Evolutionary conservation across 192 early-diverging fungal genomes (phyloP).

Genomic region (Linderina pennispora): DNA sequence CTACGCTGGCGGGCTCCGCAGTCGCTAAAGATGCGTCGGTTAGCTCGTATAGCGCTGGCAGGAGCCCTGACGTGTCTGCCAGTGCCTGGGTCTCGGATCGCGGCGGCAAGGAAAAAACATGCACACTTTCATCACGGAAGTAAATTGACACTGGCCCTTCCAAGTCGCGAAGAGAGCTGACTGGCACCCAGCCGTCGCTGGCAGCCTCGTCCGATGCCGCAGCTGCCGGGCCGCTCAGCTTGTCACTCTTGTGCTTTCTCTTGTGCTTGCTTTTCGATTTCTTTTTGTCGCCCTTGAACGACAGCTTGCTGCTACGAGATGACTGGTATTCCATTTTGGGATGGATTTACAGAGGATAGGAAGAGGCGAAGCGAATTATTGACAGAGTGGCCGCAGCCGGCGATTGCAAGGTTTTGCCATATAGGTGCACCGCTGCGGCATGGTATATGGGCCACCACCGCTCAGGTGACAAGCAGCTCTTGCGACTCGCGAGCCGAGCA

Average conservation of each 20-base stretch:
- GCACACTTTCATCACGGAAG: constrained; percentile 4
- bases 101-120: constrained; percentile 8
- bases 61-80: background rate
- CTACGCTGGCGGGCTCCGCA: constrained; percentile 11
- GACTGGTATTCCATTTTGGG: constrained; percentile 21
- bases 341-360: background rate
- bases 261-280: background rate
- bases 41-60: constrained; percentile 7
- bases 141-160: constrained; percentile 21
- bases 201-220: no score
- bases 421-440: no score
- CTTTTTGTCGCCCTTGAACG: constrained; percentile 23
- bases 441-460: no score
- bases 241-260: constrained; percentile 3
- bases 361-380: background rate
- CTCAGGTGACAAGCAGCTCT: no score
- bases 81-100: constrained; percentile 2
- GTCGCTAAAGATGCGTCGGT: constrained; percentile 1
- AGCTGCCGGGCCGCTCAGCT: background rate
- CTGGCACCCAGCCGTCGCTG: constrained; percentile 27
- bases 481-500: no score
- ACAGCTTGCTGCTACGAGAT: constrained; percentile 13
- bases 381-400: no score
- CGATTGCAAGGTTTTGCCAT: no score
- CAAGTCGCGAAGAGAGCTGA: constrained; percentile 10